Conservation (phyloP, 768 basidiomycete species). For the Mycena latifolia region DNA sequence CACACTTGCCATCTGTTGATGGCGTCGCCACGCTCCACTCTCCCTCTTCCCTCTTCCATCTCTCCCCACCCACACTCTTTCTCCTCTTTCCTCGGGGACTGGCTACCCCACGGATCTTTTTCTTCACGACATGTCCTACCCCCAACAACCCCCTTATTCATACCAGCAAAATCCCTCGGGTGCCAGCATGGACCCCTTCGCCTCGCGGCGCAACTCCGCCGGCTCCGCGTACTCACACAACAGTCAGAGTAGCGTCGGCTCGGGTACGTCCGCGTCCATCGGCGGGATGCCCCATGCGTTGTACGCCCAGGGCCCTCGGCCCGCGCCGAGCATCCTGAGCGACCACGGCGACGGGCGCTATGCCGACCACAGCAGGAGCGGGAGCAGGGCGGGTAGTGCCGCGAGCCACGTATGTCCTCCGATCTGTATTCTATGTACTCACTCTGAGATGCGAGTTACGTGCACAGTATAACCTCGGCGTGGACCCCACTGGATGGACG, state of each 20-base stretch:
- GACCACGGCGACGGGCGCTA: conserved; percentile 24
- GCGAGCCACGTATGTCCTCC: conserved; percentile 17
- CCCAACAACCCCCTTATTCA: conserved; percentile 23
- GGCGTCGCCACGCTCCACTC: conserved; percentile 10
- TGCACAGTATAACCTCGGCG: conserved; percentile 19
- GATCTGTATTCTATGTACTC: conserved; percentile 15
- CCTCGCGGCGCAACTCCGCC: conserved; percentile 19
- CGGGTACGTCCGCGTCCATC: too few species aligned
- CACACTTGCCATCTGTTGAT: conserved; percentile 25
- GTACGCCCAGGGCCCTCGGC: conserved; percentile 25
- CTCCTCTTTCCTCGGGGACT: conserved; percentile 22
- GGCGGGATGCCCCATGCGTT: conserved; percentile 13
- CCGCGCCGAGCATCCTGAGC: conserved; percentile 26
- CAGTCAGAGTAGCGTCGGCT: conserved; percentile 21
- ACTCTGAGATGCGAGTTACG: conserved; percentile 15
- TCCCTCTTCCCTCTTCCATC: conserved; percentile 9
- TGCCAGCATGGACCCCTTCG: conserved; percentile 22
- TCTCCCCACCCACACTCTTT: too few species aligned
- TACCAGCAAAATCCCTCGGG: conserved; percentile 20
- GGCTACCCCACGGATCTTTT: conserved; percentile 17
- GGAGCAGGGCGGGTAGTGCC: conserved; percentile 20
- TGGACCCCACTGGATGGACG: conserved; percentile 21
- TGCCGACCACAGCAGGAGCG: conserved; percentile 16
- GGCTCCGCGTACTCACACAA: conserved; percentile 22
- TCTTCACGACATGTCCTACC: conserved; percentile 25